Evolutionary conservation across 768 basidiomycete species (phyloP).

Genomic region (Tricholoma saponaceum): DNA sequence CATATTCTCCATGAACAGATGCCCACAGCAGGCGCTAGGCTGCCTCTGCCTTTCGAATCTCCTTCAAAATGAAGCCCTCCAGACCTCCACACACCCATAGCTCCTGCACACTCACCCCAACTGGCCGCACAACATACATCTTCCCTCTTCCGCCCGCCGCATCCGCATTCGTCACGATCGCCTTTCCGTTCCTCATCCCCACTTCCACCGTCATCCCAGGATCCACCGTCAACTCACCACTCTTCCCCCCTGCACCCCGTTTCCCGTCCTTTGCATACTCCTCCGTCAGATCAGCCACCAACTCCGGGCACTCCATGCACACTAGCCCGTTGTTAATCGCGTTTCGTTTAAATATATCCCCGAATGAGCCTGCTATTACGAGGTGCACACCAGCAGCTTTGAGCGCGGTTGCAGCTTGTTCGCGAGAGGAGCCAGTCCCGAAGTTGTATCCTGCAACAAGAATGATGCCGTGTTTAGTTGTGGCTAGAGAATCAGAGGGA

Average conservation of each 20-base stretch:
- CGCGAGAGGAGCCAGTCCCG: conserved; percentile 96
- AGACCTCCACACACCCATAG: conserved; percentile 94
- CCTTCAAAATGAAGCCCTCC: conserved; percentile 87
- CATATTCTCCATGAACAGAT: not conserved
- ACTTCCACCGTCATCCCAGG: conserved; percentile 62
- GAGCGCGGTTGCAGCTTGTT: conserved; percentile 97
- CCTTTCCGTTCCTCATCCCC: conserved; percentile 65
- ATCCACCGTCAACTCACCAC: conserved; percentile 84
- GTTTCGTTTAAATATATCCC: conserved; percentile 99
- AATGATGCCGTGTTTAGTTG: conserved; percentile 59
- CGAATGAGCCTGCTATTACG: conserved; percentile 96
- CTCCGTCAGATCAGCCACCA: conserved; percentile 80
- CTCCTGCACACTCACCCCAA: conserved; percentile 95
- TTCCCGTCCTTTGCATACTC: conserved; percentile 68
- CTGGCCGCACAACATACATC: conserved; percentile 64
- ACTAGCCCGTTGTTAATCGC: conserved; percentile 98
- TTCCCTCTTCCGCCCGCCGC: conserved; percentile 42
- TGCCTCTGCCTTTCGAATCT: conserved; percentile 40
- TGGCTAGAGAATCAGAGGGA: conserved; percentile 12
- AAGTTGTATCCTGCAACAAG: conserved; percentile 97
- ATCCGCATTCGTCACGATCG: conserved; percentile 44
- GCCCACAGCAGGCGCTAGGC: too few relatives aligned
- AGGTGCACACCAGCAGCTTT: conserved; percentile 90
- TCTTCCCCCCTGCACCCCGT: conserved; percentile 73
- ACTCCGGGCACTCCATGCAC: conserved; percentile 88